Evolutionary conservation across 2,329 filamentous ascomycete species (phyloP).

Genomic region (Penicillium sp.): DNA sequence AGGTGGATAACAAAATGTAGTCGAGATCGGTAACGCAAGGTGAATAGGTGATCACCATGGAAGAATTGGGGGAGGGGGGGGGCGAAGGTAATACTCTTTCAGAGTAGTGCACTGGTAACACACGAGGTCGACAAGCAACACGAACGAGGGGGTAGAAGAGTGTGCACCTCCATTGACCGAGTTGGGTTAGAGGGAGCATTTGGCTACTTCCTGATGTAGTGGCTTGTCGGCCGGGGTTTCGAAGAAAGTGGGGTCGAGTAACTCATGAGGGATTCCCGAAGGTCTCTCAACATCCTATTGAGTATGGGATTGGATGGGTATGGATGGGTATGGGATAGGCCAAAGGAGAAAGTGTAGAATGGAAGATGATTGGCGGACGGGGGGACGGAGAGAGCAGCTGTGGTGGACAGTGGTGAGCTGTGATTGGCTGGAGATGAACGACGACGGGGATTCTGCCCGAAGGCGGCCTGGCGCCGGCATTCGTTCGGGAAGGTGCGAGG

Average conservation of each 20-base stretch:
- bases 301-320: too few relatives aligned
- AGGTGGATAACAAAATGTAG: constrained; percentile 8
- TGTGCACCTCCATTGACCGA: constrained; percentile 6
- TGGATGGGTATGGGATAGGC: not conserved
- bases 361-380: not conserved
- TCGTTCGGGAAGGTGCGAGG: not conserved
- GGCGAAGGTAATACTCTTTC: too few relatives aligned
- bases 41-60: constrained; percentile 18
- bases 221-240: not conserved
- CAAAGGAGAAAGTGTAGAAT: not conserved
- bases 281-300: too few relatives aligned
- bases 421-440: too few relatives aligned
- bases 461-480: not conserved
- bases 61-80: constrained; percentile 12
- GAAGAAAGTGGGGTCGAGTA: not conserved
- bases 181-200: constrained; percentile 5
- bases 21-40: constrained; percentile 19
- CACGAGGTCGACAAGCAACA: constrained; percentile 10
- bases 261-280: too few relatives aligned
- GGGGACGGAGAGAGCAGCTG: not conserved
- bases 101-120: constrained; percentile 7
- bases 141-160: not conserved
- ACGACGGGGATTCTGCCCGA: not conserved
- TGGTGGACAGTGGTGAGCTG: too few relatives aligned
- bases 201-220: not conserved